Percentiles rank a stretch among this genome's conserved stretches.
Conservation (phyloP, 1,284 basidiomycete genomes). For the Apiotrichum domesticum region DNA sequence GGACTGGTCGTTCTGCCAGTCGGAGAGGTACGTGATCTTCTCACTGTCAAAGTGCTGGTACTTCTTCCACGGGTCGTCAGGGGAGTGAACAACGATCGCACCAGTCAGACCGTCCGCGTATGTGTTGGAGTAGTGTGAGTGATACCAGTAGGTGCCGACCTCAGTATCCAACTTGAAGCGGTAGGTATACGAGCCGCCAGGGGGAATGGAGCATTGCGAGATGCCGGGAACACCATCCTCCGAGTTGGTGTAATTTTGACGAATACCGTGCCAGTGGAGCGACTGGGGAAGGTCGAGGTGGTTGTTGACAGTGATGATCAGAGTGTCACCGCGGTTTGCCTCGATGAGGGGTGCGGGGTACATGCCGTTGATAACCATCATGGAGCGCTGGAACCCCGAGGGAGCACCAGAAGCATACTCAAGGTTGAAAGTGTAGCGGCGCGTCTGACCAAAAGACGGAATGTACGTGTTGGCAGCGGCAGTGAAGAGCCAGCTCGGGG, state of each 20-base stretch:
- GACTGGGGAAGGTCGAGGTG: slow-evolving; percentile 19
- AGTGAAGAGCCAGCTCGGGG: slow-evolving; percentile 3
- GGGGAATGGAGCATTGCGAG: slow-evolving; percentile 52
- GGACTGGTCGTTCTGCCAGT: slow-evolving; percentile 32
- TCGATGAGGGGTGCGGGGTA: slow-evolving; percentile 30
- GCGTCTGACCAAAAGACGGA: not conserved
- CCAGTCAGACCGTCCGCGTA: slow-evolving; percentile 31
- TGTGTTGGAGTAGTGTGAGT: slow-evolving; percentile 30
- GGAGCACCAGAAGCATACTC: slow-evolving; percentile 6
- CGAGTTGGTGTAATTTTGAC: slow-evolving; percentile 24
- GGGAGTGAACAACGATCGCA: slow-evolving; percentile 27
- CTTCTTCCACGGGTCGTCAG: slow-evolving; percentile 17
- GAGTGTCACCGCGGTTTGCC: slow-evolving; percentile 28
- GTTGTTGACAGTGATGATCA: slow-evolving; percentile 29
- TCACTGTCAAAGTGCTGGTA: slow-evolving; percentile 26
- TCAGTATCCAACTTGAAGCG: slow-evolving; percentile 24
- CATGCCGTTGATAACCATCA: slow-evolving; percentile 15
- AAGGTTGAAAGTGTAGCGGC: slow-evolving; percentile 4
- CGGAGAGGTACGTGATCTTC: slow-evolving; percentile 19
- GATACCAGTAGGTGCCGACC: slow-evolving; percentile 34
- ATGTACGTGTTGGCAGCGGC: not conserved
- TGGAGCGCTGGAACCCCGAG: slow-evolving; percentile 11
- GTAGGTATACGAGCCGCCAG: slow-evolving; percentile 52
- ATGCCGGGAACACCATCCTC: slow-evolving; percentile 35
- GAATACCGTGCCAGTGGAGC: slow-evolving; percentile 37